Evolutionary conservation across 495 filamentous ascomycete genomes (phyloP), one percentile per base, ranked within the genome.

Genomic region (Lasiosphaeria miniovina): DNA sequence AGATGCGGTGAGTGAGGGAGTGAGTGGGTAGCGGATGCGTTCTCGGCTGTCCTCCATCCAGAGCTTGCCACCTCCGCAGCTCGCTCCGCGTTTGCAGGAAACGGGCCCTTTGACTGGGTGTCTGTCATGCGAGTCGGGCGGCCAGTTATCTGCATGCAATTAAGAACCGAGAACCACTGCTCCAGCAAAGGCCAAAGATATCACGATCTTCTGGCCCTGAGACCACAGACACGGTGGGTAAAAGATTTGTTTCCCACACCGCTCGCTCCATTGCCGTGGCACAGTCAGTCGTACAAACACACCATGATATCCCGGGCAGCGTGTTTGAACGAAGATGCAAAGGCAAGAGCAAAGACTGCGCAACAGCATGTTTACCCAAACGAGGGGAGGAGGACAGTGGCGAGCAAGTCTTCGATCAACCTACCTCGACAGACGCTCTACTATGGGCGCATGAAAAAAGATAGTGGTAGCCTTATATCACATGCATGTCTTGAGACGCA

Each of bases 31-130:
- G 32, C 32, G 15, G 34, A 40, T 41, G 48, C 43, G 40, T 35
- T 57, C 54, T 33, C 49, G 59, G 54, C 49, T 11, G 51, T 24
- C 49, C 49, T 14, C 62, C 61, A 65, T 32, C 55, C 62, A 67
- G 53, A 62, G 53, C 35, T 61, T 70, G 71, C 63, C 71, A 62
- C 57, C 64, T 64, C 61, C 55, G 24, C 57, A 24, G 24, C 24
- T 24, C 24, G 24, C 24, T 65, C 53, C 62, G 46, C 59, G 56
- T 62, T 61, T 61, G 52, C 51, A 24, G 24, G 24, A 24, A 24
- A 24, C 24, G 24, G 24, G 24, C 24, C 24, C 24, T 24, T 24
- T 61, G 60, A 61, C 62, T 56, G 55, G 62, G 34, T 24, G n/a
- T 50, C 35, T 32, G 49, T 7, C 11, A 46, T 46, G 43, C 43